Evolutionary conservation across 441 rosid genomes (phyloP).

Genomic region (Aleurites moluccanus): DNA sequence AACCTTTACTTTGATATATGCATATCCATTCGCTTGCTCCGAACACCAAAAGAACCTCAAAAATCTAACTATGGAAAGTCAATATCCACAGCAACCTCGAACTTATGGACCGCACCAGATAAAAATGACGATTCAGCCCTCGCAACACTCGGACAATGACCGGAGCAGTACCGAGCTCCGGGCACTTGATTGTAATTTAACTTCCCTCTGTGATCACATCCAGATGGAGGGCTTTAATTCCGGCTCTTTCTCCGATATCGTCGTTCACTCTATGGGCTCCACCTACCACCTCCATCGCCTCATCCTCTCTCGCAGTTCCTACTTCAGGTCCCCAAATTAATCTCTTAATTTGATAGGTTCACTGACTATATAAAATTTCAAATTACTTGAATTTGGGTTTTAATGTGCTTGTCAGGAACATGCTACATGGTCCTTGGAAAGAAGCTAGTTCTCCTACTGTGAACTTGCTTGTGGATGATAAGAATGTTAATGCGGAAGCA

Average conservation of each 20-base stretch:
- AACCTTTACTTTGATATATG: constrained; percentile 17
- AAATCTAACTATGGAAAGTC: constrained; percentile 15
- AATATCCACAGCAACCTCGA: constrained; percentile 31
- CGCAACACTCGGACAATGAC: constrained; percentile 62
- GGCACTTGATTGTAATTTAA: constrained; percentile 75
- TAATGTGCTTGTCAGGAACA: constrained; percentile 50
- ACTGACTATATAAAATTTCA: background rate
- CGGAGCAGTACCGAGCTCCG: constrained; percentile 67
- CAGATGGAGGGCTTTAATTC: constrained; percentile 80
- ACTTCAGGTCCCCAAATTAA: constrained; percentile 59
- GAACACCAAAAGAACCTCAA: background rate
- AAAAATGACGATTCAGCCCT: constrained; percentile 46
- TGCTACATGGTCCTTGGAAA: constrained; percentile 97
- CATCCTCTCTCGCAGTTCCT: constrained; percentile 92
- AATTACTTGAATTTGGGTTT: background rate
- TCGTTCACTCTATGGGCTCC: constrained; percentile 82
- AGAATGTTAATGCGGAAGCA: constrained; percentile 84
- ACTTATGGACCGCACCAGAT: constrained; percentile 44
- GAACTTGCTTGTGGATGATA: constrained; percentile 83
- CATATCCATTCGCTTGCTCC: background rate
- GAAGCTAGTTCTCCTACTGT: constrained; percentile 83
- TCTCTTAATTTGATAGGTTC: background rate
- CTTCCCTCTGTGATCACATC: constrained; percentile 90
- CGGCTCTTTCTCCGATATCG: constrained; percentile 86
- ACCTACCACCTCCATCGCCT: constrained; percentile 89